Percentiles rank a stretch among this genome's conserved stretches.
Conservation (phyloP, 345 rosid species). For the Arabis alpina region DNA sequence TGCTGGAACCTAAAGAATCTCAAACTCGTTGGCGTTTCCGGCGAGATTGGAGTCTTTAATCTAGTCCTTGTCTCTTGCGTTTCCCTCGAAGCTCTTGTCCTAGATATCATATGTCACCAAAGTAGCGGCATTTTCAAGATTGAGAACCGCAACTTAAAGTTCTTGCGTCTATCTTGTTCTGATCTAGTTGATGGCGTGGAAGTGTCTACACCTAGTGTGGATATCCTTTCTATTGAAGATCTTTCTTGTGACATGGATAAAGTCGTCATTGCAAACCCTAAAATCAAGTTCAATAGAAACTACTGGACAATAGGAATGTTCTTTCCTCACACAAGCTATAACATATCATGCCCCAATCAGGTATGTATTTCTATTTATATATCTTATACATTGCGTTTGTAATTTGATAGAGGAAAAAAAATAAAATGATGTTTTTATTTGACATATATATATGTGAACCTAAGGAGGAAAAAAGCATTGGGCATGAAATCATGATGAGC, state of each 20-base stretch:
- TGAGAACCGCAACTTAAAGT: neutral
- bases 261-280: neutral
- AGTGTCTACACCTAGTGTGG: conserved; percentile 13
- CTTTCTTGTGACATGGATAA: conserved; percentile 1
- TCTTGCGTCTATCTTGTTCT: neutral
- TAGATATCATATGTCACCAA: neutral
- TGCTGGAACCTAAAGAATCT: neutral
- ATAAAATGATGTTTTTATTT: neutral
- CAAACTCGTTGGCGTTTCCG: neutral
- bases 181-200: neutral
- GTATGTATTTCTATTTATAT: conserved; percentile 1
- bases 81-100: conserved; percentile 12
- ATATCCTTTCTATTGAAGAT: neutral
- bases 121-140: neutral
- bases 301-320: neutral
- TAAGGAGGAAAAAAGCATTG: neutral
- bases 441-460: conserved; percentile 17
- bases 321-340: conserved; percentile 4
- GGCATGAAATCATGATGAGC: conserved; percentile 2
- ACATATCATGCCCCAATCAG: neutral
- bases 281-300: conserved; percentile 18
- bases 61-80: neutral
- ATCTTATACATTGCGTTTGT: neutral
- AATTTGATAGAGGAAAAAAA: neutral
- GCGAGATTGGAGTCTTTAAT: neutral